Conservation (phyloP, 352 stramenopile species). For the Phytophthora cryptogea region DNA sequence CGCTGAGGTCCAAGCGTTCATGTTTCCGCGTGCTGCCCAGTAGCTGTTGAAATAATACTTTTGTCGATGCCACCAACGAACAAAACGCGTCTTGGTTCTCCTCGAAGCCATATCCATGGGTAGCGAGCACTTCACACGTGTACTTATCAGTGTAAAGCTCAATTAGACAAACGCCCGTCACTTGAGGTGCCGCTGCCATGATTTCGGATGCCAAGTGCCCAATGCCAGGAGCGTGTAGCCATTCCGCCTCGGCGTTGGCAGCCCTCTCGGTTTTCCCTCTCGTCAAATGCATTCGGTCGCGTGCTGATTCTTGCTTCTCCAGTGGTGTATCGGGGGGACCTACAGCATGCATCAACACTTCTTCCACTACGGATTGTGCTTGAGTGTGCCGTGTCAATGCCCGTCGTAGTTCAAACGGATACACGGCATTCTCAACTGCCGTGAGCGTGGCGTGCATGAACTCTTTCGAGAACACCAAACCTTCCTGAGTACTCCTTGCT, state of each 20-base stretch:
- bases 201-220: constrained; percentile 37
- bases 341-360: constrained; percentile 43
- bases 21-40: constrained; percentile 42
- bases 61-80: constrained; percentile 14
- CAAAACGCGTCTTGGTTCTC: constrained; percentile 14
- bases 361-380: constrained; percentile 37
- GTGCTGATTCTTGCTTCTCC: constrained; percentile 5
- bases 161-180: constrained; percentile 53
- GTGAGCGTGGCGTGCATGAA: constrained; percentile 57
- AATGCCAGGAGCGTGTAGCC: constrained; percentile 41
- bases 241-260: constrained; percentile 31
- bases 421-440: constrained; percentile 70
- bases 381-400: constrained; percentile 29
- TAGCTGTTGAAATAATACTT: constrained; percentile 41
- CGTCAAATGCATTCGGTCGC: constrained; percentile 3
- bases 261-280: constrained; percentile 11
- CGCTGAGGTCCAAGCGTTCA: constrained; percentile 46
- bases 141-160: constrained; percentile 49
- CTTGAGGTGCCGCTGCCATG: constrained; percentile 20
- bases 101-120: constrained; percentile 22
- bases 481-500: constrained; percentile 47
- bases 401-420: constrained; percentile 63
- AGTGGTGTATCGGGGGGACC: constrained; percentile 20
- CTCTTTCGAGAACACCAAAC: constrained; percentile 51
- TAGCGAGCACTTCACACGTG: constrained; percentile 39